Evolutionary conservation across 768 basidiomycete genomes (phyloP).

Genomic region (Termitomyces sp.): DNA sequence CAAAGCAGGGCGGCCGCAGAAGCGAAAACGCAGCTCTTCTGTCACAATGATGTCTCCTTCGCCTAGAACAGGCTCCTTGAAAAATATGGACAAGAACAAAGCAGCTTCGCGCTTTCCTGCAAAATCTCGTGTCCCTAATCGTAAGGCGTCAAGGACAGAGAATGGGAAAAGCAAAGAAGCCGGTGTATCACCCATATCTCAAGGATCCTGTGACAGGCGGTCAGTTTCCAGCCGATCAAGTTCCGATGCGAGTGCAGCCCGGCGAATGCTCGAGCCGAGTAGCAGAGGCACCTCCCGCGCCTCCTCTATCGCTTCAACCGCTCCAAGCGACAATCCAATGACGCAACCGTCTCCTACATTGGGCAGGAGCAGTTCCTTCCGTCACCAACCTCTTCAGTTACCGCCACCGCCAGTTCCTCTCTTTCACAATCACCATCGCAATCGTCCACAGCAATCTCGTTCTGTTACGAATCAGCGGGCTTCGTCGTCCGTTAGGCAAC

Average conservation of each 20-base stretch:
- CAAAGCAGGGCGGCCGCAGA: conserved; percentile 8
- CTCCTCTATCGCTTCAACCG: conserved; percentile 45
- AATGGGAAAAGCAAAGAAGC: conserved; percentile 31
- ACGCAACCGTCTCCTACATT: conserved; percentile 26
- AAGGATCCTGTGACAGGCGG: conserved; percentile 11
- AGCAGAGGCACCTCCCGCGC: conserved; percentile 33
- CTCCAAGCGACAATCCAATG: conserved; percentile 23
- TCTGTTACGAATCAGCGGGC: conserved; percentile 18
- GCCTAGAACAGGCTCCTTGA: conserved; percentile 4
- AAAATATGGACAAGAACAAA: conserved; percentile 9
- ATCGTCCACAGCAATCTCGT: conserved; percentile 23
- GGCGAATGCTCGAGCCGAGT: conserved; percentile 25
- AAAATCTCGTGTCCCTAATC: conserved; percentile 11
- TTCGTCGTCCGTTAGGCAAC: conserved; percentile 4
- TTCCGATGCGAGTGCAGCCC: conserved; percentile 34
- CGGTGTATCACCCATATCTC: conserved; percentile 8
- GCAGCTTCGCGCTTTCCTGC: not conserved
- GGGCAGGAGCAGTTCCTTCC: conserved; percentile 19
- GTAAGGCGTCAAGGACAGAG: conserved; percentile 8
- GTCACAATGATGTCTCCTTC: not conserved
- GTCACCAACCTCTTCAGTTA: conserved; percentile 13
- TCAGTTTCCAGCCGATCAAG: conserved; percentile 26
- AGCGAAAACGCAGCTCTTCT: conserved; percentile 19
- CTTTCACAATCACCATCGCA: conserved; percentile 28
- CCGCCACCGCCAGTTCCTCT: conserved; percentile 15